phyloP scores from a whole-genome alignment of 345 rosid species.

The Salix suchowensis region DNA sequence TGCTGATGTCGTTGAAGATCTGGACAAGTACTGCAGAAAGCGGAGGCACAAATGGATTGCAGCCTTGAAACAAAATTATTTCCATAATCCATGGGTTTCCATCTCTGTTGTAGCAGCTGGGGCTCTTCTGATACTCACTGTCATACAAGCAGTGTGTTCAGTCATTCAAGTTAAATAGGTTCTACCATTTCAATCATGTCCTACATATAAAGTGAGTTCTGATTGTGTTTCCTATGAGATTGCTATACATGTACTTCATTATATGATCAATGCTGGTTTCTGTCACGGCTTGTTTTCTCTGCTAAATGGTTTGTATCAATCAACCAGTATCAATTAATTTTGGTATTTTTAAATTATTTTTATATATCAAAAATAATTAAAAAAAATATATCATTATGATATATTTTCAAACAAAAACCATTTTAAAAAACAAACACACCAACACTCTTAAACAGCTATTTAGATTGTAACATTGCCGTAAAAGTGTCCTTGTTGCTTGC shows the following conservation, averaged over 20 bases:
- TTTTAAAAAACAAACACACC: no score
- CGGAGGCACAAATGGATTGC: constrained; percentile 18
- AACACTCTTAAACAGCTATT: no score
- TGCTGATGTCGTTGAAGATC: not conserved
- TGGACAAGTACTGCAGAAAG: not conserved
- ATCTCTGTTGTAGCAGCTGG: constrained; percentile 7
- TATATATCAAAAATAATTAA: no score
- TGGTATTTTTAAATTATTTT: no score
- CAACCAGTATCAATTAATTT: no score
- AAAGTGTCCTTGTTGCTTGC: not conserved
- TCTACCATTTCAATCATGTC: not conserved
- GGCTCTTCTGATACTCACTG: constrained; percentile 8
- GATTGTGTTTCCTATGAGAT: not conserved
- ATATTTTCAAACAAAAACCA: no score
- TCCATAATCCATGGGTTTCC: constrained; percentile 18
- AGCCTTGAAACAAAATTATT: constrained; percentile 9
- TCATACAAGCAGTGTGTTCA: constrained; percentile 11
- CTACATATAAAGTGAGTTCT: no score
- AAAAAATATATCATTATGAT: no score
- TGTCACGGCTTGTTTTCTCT: no score
- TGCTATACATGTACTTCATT: not conserved
- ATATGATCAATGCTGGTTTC: no score
- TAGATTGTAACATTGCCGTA: no score
- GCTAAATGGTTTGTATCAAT: no score
- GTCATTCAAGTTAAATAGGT: not conserved